Base-by-base conservation (phyloP, 148 eudicot genomes). In the Cornus florida region DNA sequence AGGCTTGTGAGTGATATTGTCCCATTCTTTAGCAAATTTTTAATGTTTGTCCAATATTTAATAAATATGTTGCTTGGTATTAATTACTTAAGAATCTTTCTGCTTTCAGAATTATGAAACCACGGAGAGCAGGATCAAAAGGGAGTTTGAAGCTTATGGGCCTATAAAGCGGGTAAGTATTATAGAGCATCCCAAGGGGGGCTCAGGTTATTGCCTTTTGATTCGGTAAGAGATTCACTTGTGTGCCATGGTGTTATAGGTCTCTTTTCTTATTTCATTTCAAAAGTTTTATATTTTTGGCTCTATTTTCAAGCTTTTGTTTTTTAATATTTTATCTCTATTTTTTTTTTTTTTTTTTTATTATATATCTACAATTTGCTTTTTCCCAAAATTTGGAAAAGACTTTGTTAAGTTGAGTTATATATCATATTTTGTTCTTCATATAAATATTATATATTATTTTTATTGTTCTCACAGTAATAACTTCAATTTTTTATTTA, bases 111-210 rank as follows among this genome's bases (percentile, higher is more conserved):
- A 87, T 78, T 91, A 90, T 72, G 99, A 97, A 86, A 97, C 98
- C 67, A 86, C 98, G 17, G 98, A 97, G 85, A 94, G 97, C 94
- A 89, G 93, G 85, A 86, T 97, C 78, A 97, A 92, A 90, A 92
- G 98, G 91, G 99, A 97, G 92, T 97, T 97, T 86, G 99, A 97
- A 86, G 91, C 99, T 79, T 97, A 94, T 85, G 99, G 99, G 74
- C 95, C 99, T 35, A 94, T 97, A 86, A 97, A 97, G 84, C 92
- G 93, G 99, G 99, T 94, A 94, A 89, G 98, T 94, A 87, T 85
- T 87, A 56, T 60, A 75, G 81, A 86, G 86, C 85, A 78, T 80
- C 81, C 87, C 85, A 57, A 79, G 75, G 71, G 53, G 86, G 91
- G 87, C 87, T 87, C 82, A 68, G 91, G 94, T 91, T 88, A 80